Evolutionary conservation across 2,329 filamentous ascomycete species (phyloP), one percentile per base, ranked within the genome.

Genomic region (Aureobasidium subglaciale): DNA sequence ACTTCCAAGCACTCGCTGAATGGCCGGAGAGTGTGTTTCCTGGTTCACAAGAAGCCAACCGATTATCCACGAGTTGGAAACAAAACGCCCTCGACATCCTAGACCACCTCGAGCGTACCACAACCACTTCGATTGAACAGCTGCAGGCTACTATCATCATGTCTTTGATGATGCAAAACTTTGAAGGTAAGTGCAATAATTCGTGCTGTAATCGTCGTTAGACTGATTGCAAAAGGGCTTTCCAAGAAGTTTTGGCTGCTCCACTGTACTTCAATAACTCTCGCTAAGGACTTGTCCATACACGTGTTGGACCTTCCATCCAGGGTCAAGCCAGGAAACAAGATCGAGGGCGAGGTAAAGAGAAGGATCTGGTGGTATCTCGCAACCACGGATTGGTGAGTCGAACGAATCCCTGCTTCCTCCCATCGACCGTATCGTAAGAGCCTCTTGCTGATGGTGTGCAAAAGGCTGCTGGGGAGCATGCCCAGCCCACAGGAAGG

Each of bases 401-500:
- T 40, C 10, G 16, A 16, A 41, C 4, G 4, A 30, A 30, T 5
- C 9, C n/a, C n/a, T n/a, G n/a, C n/a, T n/a, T n/a, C n/a, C n/a
- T n/a, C n/a, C n/a, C n/a, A n/a, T n/a, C n/a, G n/a, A n/a, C n/a
- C n/a, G n/a, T n/a, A n/a, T n/a, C n/a, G n/a, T n/a, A n/a, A n/a
- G n/a, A n/a, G n/a, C n/a, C n/a, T n/a, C n/a, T n/a, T n/a, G n/a
- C n/a, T n/a, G n/a, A n/a, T n/a, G n/a, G n/a, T n/a, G n/a, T n/a
- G n/a, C n/a, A n/a, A n/a, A n/a, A 74, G 71, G 72, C 55, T 72
- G 5, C 37, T 75, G 6, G 63, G 68, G 1, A 70, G 71, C 40
- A 63, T 72, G n/a, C 70, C 70, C 5, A 73, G 74, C 1, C 70
- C 72, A 1, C 69, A 73, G 34, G 72, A 76, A 55, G 71, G 71